Conservation (phyloP, 495 filamentous ascomycete species). For the Penicillium malachiteum region DNA sequence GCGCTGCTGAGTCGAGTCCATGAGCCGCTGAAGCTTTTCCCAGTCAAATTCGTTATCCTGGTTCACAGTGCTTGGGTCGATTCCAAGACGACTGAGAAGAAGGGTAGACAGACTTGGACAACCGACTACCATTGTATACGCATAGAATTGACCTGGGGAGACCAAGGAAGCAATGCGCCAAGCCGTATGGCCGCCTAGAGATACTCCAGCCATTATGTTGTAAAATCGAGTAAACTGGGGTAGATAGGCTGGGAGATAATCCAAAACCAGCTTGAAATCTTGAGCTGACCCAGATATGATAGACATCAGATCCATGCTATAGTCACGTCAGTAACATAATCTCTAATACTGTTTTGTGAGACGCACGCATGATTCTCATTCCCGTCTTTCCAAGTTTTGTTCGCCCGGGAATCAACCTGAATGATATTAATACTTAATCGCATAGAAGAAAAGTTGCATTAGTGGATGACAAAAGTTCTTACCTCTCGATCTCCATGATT, state of each 20-base stretch:
- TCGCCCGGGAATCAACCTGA: conserved; percentile 1
- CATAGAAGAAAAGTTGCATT: not conserved
- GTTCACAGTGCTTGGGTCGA: not conserved
- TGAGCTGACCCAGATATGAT: conserved; percentile 5
- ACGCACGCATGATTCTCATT: conserved; percentile 6
- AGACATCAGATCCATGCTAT: conserved; percentile 4
- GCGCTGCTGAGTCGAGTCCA: not conserved
- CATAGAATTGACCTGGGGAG: conserved; percentile 1
- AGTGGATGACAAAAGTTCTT: not conserved
- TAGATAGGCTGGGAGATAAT: conserved; percentile 4
- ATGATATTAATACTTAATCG: not conserved
- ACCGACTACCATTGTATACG: not conserved
- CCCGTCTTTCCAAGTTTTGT: conserved; percentile 3
- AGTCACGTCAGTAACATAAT: not conserved
- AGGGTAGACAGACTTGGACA: conserved; percentile 2
- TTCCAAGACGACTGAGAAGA: not conserved
- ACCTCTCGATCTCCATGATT: conserved; percentile 8
- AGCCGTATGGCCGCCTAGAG: conserved; percentile 2
- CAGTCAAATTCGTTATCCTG: not conserved
- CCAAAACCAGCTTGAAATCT: conserved; percentile 6
- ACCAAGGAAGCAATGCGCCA: conserved; percentile 4
- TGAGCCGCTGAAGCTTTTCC: not conserved
- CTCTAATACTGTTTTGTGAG: not conserved
- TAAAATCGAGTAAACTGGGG: conserved; percentile 3
- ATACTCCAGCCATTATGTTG: conserved; percentile 3